Percentiles rank a stretch among this genome's conserved stretches.
Evolutionary conservation across 75 land plant genomes (phyloP).

Genomic region (Sequoiadendron giganteum): DNA sequence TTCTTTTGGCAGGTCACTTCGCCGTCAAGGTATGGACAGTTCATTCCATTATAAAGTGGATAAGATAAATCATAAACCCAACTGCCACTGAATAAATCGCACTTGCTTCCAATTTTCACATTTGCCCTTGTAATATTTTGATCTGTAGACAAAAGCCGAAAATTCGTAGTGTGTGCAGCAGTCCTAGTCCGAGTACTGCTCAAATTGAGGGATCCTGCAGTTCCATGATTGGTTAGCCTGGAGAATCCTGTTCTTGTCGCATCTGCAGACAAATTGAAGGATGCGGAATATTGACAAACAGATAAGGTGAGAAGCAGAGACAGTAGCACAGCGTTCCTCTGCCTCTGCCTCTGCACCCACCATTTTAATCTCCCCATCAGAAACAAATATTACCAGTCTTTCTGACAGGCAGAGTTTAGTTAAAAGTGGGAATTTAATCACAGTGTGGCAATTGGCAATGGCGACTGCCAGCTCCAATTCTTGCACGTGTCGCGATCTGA

Average conservation of each 20-base stretch:
- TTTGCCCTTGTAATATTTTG: neutral
- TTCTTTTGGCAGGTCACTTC: slow-evolving; percentile 58
- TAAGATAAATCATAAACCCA: slow-evolving; percentile 63
- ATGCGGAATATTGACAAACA: neutral
- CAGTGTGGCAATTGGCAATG: no score
- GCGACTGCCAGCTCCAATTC: no score
- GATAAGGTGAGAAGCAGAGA: neutral
- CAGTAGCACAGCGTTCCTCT: neutral
- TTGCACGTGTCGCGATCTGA: no score
- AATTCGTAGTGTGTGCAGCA: neutral
- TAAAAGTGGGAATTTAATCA: no score
- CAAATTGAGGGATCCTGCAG: no score
- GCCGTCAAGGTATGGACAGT: slow-evolving; percentile 53
- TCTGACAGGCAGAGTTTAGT: no score
- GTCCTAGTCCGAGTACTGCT: no score
- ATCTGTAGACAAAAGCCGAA: neutral
- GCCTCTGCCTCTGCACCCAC: neutral
- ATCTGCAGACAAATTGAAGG: neutral
- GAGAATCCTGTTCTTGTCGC: neutral
- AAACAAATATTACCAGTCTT: no score
- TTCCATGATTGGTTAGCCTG: no score
- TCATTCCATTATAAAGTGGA: slow-evolving; percentile 48
- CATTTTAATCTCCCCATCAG: no score
- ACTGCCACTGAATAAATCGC: slow-evolving; percentile 55
- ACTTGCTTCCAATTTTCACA: slow-evolving; percentile 14